Evolutionary conservation across 805 yeast species (phyloP).

Genomic region (Yarrowia sp.): DNA sequence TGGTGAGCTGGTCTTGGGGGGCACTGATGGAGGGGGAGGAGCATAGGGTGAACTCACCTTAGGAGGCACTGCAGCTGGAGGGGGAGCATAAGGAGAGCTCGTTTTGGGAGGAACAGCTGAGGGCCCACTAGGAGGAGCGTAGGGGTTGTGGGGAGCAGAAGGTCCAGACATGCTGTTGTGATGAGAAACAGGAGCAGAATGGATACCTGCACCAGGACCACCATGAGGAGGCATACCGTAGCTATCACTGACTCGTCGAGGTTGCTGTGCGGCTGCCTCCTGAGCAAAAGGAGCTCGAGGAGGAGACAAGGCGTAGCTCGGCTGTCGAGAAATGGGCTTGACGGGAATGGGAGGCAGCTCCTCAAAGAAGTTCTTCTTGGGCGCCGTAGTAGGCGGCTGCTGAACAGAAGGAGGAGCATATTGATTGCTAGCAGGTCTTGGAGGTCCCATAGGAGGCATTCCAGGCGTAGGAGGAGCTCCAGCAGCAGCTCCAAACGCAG

Average conservation of each 20-base stretch:
- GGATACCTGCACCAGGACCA: not conserved
- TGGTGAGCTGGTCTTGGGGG: constrained; percentile 1
- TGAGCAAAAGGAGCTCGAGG: constrained; percentile 18
- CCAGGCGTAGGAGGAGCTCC: constrained; percentile 9
- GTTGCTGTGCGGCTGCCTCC: constrained; percentile 13
- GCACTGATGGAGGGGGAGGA: constrained; percentile 6
- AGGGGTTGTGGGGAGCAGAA: not conserved
- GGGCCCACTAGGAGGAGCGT: constrained; percentile 20
- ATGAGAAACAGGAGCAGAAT: constrained; percentile 15
- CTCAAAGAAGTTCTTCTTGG: constrained; percentile 42
- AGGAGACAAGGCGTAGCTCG: constrained; percentile 7
- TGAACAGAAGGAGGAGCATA: constrained; percentile 2
- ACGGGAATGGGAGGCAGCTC: constrained; percentile 68
- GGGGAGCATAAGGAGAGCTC: constrained; percentile 18
- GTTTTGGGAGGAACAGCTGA: constrained; percentile 10
- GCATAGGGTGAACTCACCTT: constrained; percentile 6
- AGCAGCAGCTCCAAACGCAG: constrained; percentile 16
- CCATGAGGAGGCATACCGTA: constrained; percentile 10
- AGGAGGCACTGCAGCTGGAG: constrained; percentile 16
- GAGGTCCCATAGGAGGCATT: constrained; percentile 8
- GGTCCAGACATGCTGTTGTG: constrained; percentile 11
- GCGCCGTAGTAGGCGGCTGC: constrained; percentile 2
- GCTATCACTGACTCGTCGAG: not conserved
- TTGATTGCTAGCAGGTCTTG: constrained; percentile 1
- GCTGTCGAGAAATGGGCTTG: constrained; percentile 33